phyloP scores from a whole-genome alignment of 805 yeast genomes.

The Wickerhamomyces kurtzmanii region DNA sequence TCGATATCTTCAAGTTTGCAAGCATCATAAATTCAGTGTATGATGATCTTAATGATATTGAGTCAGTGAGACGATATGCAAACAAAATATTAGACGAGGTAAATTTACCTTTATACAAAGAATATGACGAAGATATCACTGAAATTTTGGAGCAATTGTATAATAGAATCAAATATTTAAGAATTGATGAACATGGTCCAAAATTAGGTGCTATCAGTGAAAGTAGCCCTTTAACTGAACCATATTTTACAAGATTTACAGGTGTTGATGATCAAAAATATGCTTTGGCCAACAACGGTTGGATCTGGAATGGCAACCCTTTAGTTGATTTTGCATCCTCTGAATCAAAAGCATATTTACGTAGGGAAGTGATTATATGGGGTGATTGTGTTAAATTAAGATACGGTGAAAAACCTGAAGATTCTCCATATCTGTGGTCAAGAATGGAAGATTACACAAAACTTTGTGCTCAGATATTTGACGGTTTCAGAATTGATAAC shows the following conservation, averaged over 20 bases:
- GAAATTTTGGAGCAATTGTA: slow-evolving; percentile 60
- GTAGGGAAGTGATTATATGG: slow-evolving; percentile 95
- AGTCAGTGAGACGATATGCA: slow-evolving; percentile 30
- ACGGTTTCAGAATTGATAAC: slow-evolving; percentile 89
- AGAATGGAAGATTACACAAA: slow-evolving; percentile 75
- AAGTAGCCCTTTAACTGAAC: slow-evolving; percentile 62
- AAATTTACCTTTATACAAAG: slow-evolving; percentile 60
- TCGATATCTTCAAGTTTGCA: slow-evolving; percentile 43
- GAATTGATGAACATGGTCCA: slow-evolving; percentile 81
- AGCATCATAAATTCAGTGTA: slow-evolving; percentile 33
- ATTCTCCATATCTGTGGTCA: slow-evolving; percentile 85
- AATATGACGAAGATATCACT: slow-evolving; percentile 64
- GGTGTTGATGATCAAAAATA: slow-evolving; percentile 43
- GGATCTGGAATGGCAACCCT: slow-evolving; percentile 98
- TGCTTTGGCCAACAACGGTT: slow-evolving; percentile 89
- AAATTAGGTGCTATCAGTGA: slow-evolving; percentile 55
- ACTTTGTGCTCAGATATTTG: slow-evolving; percentile 61
- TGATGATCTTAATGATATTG: slow-evolving; percentile 23
- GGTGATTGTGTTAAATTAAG: slow-evolving; percentile 93
- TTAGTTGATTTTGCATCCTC: slow-evolving; percentile 85
- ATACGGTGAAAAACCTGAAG: slow-evolving; percentile 68
- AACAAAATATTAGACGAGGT: slow-evolving; percentile 60
- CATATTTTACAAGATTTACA: slow-evolving; percentile 73
- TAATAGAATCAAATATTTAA: slow-evolving; percentile 66
- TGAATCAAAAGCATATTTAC: slow-evolving; percentile 67